These are phyloP conservation scores for Neofusicoccum cordaticola DNA, from an alignment of 2,329 filamentous ascomycete species.

Conservation along the genomic window DNA sequence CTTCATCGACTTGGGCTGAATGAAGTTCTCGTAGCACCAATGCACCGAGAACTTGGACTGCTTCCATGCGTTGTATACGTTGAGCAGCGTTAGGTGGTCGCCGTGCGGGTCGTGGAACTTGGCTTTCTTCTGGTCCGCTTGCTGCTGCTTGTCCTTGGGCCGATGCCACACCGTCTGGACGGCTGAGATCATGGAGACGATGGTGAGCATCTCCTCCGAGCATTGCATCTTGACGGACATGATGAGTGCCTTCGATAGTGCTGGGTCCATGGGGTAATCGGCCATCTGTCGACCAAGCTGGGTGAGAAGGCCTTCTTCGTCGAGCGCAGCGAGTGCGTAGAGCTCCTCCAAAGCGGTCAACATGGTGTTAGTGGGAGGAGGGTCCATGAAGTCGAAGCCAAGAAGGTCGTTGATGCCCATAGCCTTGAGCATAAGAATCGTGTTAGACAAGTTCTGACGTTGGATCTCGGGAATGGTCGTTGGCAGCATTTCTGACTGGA, in stretches of 20 bases:
- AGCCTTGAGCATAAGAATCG: conserved; percentile 95
- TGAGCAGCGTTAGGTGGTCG: conserved; percentile 90
- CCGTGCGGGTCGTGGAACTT: conserved; percentile 96
- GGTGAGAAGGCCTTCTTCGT: conserved; percentile 92
- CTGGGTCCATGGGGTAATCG: conserved; percentile 96
- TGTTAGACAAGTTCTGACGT: conserved; percentile 84
- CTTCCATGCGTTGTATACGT: conserved; percentile 98
- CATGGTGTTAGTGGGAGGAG: conserved; percentile 96
- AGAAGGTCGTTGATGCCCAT: conserved; percentile 99
- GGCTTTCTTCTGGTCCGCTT: conserved; percentile 95
- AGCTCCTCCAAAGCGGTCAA: conserved; percentile 92
- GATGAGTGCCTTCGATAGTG: conserved; percentile 86
- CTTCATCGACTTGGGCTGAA: conserved; percentile 84
- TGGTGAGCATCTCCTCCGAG: conserved; percentile 89
- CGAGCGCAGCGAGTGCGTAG: conserved; percentile 85
- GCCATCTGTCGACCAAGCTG: conserved; percentile 94
- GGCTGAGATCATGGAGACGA: conserved; percentile 85
- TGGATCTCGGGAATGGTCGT: conserved; percentile 97
- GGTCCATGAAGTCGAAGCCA: conserved; percentile 99
- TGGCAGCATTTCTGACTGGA: conserved; percentile 94
- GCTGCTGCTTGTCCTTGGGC: conserved; percentile 93
- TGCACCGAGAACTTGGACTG: conserved; percentile 74
- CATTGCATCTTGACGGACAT: conserved; percentile 83
- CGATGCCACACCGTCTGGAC: conserved; percentile 87
- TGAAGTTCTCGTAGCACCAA: conserved; percentile 98